Base-by-base conservation (phyloP, 176 grass and related monocot genomes). In the Carex myosuroides region DNA sequence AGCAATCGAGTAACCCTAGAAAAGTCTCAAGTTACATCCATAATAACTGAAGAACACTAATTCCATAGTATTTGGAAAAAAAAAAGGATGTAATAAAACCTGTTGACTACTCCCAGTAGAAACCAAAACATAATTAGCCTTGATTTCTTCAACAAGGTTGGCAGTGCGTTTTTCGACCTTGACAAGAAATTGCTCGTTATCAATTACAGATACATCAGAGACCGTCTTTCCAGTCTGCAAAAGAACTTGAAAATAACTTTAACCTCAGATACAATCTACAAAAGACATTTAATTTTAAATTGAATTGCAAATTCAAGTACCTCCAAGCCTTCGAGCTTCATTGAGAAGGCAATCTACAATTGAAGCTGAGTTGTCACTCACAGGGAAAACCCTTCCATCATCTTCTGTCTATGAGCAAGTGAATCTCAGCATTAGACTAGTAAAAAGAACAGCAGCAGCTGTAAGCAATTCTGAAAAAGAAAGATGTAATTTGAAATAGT, bases 321-420 rank as follows among this genome's bases (percentile, higher is more conserved):
- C 93, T 90, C 93, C 96, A 52, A 88, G 77, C 64, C 85, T 83
- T 62, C 86, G 91, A 64, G 93, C 96, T 84, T 98, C 96, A 20
- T 93, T 98, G 83, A 93, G 85, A 82, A 98, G 77, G 33, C 96
- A 95, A 82, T 98, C 96, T 39, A 93, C 91, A 41, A 98, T 69
- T 54, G 93, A 90, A 59, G 89, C 80, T 53, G 96, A 98, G 84
- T 83, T 95, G 64, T 95, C 88, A 60, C 61, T 95, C 39, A 93
- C 76, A 44, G 93, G 96, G 56, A 98, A 98, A 88, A 95, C 96
- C 86, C 92, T 91, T 56, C 95, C 95, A 79, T 98, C 95, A 13
- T 93, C 86, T 91, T 98, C 89, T 29, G 88, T 93, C 96, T 92
- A 57, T 41, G 57, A 60, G 32, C 82, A 75, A 30, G 13, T 22